Base-by-base conservation (phyloP, 495 filamentous ascomycete species). In the Tuber aestivum region DNA sequence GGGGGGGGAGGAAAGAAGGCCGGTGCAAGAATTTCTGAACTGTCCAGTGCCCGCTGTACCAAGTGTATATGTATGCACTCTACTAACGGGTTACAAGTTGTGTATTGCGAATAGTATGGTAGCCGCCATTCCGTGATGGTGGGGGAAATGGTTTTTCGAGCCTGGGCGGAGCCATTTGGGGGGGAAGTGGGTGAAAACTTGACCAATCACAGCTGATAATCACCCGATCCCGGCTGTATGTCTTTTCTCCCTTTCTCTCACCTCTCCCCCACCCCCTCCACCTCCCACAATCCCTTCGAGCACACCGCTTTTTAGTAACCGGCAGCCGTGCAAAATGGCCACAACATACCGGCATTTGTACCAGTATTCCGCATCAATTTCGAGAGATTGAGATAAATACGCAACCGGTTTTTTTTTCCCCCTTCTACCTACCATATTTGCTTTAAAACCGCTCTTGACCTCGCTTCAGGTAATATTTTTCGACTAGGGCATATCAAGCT, bases 261-360 rank as follows among this genome's bases (percentile, higher is more conserved):
- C 75, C 72, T 79, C 72, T 74, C 48, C 74, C 76, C 75, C 70
- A 75, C 71, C 69, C 74, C 42, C 44, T 69, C 70, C 77, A 73
- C 42, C 8, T 27, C 56, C 37, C 72, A 70, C 65, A 50, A 48
- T 61, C 76, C 37, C 72, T 65, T 35, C 70, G 27, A 76, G 44
- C 56, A 61, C 76, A 72, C 73, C 42, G 9, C 69, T 50, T 72
- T 35, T 32, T 16, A 32, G 27, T 72, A 77, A 79, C 76, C 69
- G 73, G 72, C 75, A 79, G 76, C 78, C 72, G 76, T 74, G 78
- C 76, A 48, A 75, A 65, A 75, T 69, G 45, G 72, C 56, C 65
- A 37, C 71, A 77, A 27, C 41, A 68, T 61, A 69, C 61, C 50
- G 50, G 50, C 12, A 61, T 71, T 71, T 45, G 61, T 73, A 71